Percentiles rank a stretch among this genome's conserved stretches.
phyloP scores from a whole-genome alignment of 1,284 basidiomycete genomes.

The Microbotryum intermedium region DNA sequence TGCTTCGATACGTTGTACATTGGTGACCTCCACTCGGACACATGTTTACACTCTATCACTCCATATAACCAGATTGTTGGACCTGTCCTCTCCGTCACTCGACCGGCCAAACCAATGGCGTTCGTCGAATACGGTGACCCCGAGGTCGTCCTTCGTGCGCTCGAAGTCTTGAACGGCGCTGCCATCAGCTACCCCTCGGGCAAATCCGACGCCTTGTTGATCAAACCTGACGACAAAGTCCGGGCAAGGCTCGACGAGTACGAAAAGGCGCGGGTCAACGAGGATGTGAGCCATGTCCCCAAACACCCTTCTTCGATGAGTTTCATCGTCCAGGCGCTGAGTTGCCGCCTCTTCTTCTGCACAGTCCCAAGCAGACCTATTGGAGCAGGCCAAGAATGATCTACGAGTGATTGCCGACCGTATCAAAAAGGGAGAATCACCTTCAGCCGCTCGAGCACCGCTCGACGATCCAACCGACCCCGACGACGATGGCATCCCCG shows the following conservation, averaged over 20 bases:
- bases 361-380: slow-evolving; percentile 19
- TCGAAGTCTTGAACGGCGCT: slow-evolving; percentile 35
- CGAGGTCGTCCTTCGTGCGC: slow-evolving; percentile 35
- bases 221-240: slow-evolving; percentile 38
- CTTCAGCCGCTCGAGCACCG: slow-evolving; percentile 3
- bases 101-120: slow-evolving; percentile 34
- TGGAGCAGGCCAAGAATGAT: slow-evolving; percentile 23
- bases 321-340: not conserved
- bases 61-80: slow-evolving; percentile 30
- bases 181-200: slow-evolving; percentile 27
- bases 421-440: slow-evolving; percentile 18
- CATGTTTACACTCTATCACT: not conserved
- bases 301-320: not conserved
- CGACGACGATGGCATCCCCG: slow-evolving; percentile 7
- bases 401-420: slow-evolving; percentile 15
- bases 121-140: slow-evolving; percentile 38
- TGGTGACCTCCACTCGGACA: not conserved
- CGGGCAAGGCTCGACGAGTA: slow-evolving; percentile 34
- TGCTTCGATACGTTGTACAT: not conserved
- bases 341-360: not conserved
- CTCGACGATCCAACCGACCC: not conserved
- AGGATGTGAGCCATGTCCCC: slow-evolving; percentile 25
- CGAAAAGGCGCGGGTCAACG: slow-evolving; percentile 29
- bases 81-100: slow-evolving; percentile 31
- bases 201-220: slow-evolving; percentile 25